Evolutionary conservation across 2,329 filamentous ascomycete species (phyloP).

Genomic region (Fusarium abutilonis): DNA sequence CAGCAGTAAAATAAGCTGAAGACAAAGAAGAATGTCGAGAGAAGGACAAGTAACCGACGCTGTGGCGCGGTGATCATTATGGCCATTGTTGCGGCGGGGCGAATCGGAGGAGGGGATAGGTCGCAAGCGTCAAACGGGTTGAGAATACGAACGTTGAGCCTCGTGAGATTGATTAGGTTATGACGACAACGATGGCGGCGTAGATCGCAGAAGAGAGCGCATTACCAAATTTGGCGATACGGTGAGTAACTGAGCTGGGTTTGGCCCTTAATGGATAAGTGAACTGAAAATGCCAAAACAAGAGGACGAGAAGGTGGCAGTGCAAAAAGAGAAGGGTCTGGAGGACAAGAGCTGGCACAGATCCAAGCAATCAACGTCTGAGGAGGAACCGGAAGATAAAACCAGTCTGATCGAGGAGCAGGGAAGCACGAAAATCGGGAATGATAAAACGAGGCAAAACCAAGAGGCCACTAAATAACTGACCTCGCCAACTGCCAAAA

Average conservation of each 20-base stretch:
- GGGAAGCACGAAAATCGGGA: not conserved
- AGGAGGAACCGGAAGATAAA: not conserved
- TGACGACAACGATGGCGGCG: slow-evolving; percentile 23
- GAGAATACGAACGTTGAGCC: not conserved
- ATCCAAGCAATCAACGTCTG: slow-evolving; percentile 7
- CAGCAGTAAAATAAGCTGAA: slow-evolving; percentile 49
- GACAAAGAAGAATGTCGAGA: slow-evolving; percentile 49
- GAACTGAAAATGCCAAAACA: not conserved
- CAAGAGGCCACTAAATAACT: slow-evolving; percentile 3
- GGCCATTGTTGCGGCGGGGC: slow-evolving; percentile 27
- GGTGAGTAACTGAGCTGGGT: not conserved
- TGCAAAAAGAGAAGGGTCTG: slow-evolving; percentile 1
- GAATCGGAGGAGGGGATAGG: slow-evolving; percentile 8
- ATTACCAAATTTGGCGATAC: slow-evolving; percentile 16
- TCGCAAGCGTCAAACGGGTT: slow-evolving; percentile 4
- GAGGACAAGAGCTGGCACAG: slow-evolving; percentile 4
- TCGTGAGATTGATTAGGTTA: slow-evolving; percentile 12
- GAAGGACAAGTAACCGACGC: slow-evolving; percentile 47
- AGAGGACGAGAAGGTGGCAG: not conserved
- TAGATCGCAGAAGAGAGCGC: slow-evolving; percentile 4
- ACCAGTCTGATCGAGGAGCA: not conserved
- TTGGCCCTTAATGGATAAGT: not conserved
- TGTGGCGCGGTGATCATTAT: slow-evolving; percentile 43
- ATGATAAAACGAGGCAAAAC: not conserved
- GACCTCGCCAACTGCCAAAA: not conserved